Conservation (phyloP, 2,329 filamentous ascomycete species). For the Huntiella savannae region DNA sequence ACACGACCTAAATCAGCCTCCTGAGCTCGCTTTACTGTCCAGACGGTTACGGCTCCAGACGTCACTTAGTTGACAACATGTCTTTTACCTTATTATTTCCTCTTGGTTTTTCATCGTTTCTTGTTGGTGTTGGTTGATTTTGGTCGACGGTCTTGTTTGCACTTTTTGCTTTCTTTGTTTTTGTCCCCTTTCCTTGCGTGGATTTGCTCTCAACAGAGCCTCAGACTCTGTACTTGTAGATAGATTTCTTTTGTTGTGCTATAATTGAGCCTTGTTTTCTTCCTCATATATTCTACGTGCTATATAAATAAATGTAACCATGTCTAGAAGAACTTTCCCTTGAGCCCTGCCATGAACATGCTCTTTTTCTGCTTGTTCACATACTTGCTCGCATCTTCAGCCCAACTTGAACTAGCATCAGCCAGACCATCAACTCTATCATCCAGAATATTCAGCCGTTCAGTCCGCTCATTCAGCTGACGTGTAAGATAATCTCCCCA, state of each 20-base stretch:
- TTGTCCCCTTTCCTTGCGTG: not conserved
- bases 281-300: not conserved
- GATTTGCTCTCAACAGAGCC: not conserved
- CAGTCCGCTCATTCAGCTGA: constrained; percentile 76
- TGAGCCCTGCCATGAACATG: constrained; percentile 51
- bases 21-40: no score
- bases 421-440: constrained; percentile 73
- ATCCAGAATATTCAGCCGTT: constrained; percentile 64
- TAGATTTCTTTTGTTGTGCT: not conserved
- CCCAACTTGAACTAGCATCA: constrained; percentile 64
- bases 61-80: not conserved
- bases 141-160: not conserved
- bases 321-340: constrained; percentile 31
- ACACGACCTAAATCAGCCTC: not conserved
- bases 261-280: not conserved
- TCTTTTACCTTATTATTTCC: not conserved
- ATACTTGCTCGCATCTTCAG: constrained; percentile 74
- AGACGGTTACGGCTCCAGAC: not conserved
- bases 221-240: not conserved
- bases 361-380: constrained; percentile 76
- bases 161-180: not conserved
- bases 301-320: not conserved
- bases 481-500: constrained; percentile 68
- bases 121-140: constrained; percentile 2
- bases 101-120: constrained; percentile 2